Percentiles rank a stretch among this genome's conserved stretches.
Conservation (phyloP, 495 filamentous ascomycete genomes). For the Entonaema liquescens region DNA sequence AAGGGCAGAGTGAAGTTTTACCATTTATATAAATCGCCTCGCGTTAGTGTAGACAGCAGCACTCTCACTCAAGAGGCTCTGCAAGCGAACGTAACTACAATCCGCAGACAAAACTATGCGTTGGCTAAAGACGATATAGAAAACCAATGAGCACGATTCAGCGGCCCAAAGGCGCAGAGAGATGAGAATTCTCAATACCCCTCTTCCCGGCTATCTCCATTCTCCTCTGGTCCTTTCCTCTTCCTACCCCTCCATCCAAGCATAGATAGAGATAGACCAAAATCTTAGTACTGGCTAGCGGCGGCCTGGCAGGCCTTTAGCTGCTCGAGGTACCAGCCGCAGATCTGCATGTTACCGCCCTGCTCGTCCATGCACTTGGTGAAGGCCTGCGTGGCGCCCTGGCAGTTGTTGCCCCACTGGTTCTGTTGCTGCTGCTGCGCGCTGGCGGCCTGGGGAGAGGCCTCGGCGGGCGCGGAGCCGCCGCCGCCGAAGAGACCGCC, state of each 20-base stretch:
- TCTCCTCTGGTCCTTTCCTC: not conserved
- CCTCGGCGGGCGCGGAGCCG: slow-evolving; percentile 65
- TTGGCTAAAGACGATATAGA: not conserved
- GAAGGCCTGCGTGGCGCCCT: slow-evolving; percentile 82
- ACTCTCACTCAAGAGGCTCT: not conserved
- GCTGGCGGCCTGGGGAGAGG: slow-evolving; percentile 50
- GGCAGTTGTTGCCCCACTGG: slow-evolving; percentile 74
- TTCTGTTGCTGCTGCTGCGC: slow-evolving; percentile 51
- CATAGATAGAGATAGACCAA: not conserved
- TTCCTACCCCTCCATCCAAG: not conserved
- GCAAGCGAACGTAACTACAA: not conserved
- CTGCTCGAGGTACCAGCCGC: slow-evolving; percentile 98
- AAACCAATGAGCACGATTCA: not conserved
- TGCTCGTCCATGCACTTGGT: slow-evolving; percentile 96
- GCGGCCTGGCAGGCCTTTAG: slow-evolving; percentile 95
- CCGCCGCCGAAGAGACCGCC: slow-evolving; percentile 83
- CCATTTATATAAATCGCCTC: not conserved
- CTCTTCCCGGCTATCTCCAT: not conserved
- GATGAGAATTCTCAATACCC: not conserved
- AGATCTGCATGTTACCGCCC: slow-evolving; percentile 91
- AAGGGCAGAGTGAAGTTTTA: not conserved
- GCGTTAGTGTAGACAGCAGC: not conserved
- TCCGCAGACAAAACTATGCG: not conserved
- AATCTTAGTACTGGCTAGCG: slow-evolving; percentile 79
- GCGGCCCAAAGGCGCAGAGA: not conserved